Base-by-base conservation (phyloP, 768 basidiomycete genomes). In the Cubamyces lactineus region DNA sequence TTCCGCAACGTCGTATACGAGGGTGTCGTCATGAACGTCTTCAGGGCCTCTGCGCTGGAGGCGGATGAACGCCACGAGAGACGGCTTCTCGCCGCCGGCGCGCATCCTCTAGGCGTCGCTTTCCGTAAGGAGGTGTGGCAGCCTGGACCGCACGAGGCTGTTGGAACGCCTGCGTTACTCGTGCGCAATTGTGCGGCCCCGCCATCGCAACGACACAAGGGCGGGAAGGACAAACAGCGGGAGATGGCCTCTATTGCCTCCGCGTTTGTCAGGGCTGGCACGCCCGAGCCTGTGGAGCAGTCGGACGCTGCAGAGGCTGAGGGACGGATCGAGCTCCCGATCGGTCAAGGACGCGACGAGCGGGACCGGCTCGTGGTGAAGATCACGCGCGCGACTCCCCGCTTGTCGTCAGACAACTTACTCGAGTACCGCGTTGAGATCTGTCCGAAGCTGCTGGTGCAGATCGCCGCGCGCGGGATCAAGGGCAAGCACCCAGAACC, bases 361-460 rank as follows among this genome's bases (percentile, higher is more conserved):
- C 57, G 65, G 3, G 48, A 68, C 40, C 60, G 64, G 2, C 63
- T 75, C 56, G 67, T 81, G 38, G 59, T 72, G 19, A 73, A 74
- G 53, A 80, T 83, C 30, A 67, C 73, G 48, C 65, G 70, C 4
- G 69, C 55, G 3, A 74, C 80, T 16, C 68, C 71, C 21, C 80
- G 80, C 49, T 74, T 77, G 1, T 76, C 74, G 26, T 78, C 79
- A 9, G 79, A 79, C 42, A 38, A 72, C n/a, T 67, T 75, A 12
- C 68, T 75, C 16, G 81, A 82, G 68, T 82, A 80, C 53, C 77
- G 81, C 0, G 67, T 84, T 11, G 74, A 76, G 45, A 72, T 80
- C 49, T 66, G 70, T 19, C 79, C 75, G 7, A 53, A 64, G 24
- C 68, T 72, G 43, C 73, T 80, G 30, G 75, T 76, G 17, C 51